phyloP scores from a whole-genome alignment of 2,329 filamentous ascomycete species.

The Diplodia intermedia region DNA sequence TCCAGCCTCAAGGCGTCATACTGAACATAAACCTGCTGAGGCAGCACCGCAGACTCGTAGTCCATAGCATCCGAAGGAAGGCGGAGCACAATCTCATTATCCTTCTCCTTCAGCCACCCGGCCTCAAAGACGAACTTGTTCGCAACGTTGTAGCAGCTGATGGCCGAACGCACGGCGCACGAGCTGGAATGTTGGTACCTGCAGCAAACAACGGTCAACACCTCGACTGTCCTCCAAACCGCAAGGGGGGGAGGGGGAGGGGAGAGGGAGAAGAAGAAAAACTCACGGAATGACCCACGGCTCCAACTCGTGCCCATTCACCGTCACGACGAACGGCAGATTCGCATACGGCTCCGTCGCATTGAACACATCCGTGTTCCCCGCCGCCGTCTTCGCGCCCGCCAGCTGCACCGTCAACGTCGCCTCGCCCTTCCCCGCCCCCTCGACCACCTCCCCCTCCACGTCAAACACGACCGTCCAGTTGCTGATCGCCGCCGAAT shows the following conservation, averaged over 20 bases:
- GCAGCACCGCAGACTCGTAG: slow-evolving; percentile 64
- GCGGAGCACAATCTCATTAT: slow-evolving; percentile 64
- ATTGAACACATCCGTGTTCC: slow-evolving; percentile 67
- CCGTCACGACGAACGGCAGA: slow-evolving; percentile 58
- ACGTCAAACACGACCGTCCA: slow-evolving; percentile 66
- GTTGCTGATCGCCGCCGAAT: slow-evolving; percentile 61
- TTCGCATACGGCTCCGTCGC: slow-evolving; percentile 61
- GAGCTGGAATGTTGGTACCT: slow-evolving; percentile 64
- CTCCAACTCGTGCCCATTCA: slow-evolving; percentile 56
- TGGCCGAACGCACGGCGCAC: slow-evolving; percentile 66
- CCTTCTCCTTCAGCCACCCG: slow-evolving; percentile 54
- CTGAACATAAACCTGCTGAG: slow-evolving; percentile 66
- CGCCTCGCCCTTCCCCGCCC: slow-evolving; percentile 49
- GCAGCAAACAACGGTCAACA: background rate
- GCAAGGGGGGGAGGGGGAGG: background rate
- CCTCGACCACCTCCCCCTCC: slow-evolving; percentile 37
- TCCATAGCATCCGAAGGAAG: slow-evolving; percentile 66
- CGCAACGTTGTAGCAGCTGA: slow-evolving; percentile 67
- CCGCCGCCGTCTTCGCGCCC: slow-evolving; percentile 66
- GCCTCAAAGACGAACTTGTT: slow-evolving; percentile 59
- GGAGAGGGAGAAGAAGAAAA: background rate
- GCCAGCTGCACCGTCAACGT: slow-evolving; percentile 70
- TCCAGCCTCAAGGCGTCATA: slow-evolving; percentile 70
- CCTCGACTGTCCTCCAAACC: too few species aligned
- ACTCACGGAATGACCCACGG: slow-evolving; percentile 65